Evolutionary conservation across 2,329 filamentous ascomycete genomes (phyloP), one percentile per base, ranked within the genome.

Genomic region (Tolypocladium inflatum): DNA sequence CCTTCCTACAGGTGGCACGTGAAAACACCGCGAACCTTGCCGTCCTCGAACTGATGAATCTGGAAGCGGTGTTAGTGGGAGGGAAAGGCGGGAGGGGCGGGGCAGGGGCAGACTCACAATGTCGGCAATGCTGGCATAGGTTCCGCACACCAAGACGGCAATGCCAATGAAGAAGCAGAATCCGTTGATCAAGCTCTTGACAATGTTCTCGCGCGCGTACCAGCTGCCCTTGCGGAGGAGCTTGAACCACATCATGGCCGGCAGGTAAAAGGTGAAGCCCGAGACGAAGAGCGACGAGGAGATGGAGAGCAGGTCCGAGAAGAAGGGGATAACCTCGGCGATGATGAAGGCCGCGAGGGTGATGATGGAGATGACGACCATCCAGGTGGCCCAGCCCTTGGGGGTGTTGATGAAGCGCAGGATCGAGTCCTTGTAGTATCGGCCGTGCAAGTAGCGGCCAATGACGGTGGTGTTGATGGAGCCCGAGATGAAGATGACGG

Each of bases 401-500:
- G 69, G 68, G 7, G 77, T 79, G 70, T 79, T 80, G 70, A 80
- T 73, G 67, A 71, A 79, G 57, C 74, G 73, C 57, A 71, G 71
- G 58, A 78, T 65, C 2, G 72, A 75, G 65, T 76, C 64, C 63
- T 72, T 72, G 66, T 71, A 79, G n/a, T 74, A 59, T 41, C 77
- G 74, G 7, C 72, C 75, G 64, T 78, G 76, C 60, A 80, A 68
- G 60, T 79, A 80, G 23, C 77, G 75, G 4, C 68, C 71, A 37
- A 76, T 71, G 13, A 78, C 76, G 2, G 74, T 77, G 41, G 75
- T 78, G 72, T 89, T 86, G 69, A 90, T 87, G 21, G 88, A 86
- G 55, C 87, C 88, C 0, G 87, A 87, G 61, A 91, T 85, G 64
- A 90, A 80, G 67, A 91, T 90, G 57, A 87, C 89, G 17, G 87